Percentiles rank a stretch among this genome's conserved stretches.
These are phyloP conservation scores for Cryptosporidium ryanae DNA, from an alignment of 169 alveolate species.

Conservation along the genomic window DNA sequence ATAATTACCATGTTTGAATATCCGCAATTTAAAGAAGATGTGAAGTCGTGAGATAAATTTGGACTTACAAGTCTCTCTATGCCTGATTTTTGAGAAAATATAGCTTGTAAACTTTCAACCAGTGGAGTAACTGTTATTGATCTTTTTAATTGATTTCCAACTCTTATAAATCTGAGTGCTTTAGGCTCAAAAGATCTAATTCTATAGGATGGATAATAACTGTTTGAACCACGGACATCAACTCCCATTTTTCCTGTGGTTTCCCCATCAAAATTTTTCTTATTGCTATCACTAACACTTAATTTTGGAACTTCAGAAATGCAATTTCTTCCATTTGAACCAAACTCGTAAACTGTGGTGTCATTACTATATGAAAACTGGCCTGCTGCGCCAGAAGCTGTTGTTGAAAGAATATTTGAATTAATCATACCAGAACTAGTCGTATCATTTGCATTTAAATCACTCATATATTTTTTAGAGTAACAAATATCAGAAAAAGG, in stretches of 20 bases:
- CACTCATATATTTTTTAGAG: not conserved
- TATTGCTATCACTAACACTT: not conserved
- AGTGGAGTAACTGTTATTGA: constrained; percentile 60
- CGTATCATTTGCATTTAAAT: not conserved
- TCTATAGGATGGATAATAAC: not conserved
- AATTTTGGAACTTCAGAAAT: not conserved
- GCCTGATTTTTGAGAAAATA: not conserved
- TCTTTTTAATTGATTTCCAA: constrained; percentile 61
- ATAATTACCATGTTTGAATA: constrained; percentile 40
- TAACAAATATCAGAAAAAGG: constrained; percentile 66
- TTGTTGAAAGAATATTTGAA: constrained; percentile 61
- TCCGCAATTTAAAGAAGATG: not conserved
- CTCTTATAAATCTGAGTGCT: constrained; percentile 30
- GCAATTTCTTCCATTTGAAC: not conserved
- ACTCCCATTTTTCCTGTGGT: not conserved
- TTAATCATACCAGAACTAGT: constrained; percentile 9
- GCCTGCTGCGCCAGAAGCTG: constrained; percentile 52
- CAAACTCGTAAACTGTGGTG: constrained; percentile 32
- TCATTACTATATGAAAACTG: constrained; percentile 51
- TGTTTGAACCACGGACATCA: not conserved
- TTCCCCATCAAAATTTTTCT: not conserved
- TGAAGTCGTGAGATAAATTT: not conserved
- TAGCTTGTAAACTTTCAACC: constrained; percentile 21
- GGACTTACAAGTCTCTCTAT: constrained; percentile 29
- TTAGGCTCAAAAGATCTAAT: constrained; percentile 21